Base-by-base conservation (phyloP, 2,329 filamentous ascomycete genomes). In the Mariannaea sp. region DNA sequence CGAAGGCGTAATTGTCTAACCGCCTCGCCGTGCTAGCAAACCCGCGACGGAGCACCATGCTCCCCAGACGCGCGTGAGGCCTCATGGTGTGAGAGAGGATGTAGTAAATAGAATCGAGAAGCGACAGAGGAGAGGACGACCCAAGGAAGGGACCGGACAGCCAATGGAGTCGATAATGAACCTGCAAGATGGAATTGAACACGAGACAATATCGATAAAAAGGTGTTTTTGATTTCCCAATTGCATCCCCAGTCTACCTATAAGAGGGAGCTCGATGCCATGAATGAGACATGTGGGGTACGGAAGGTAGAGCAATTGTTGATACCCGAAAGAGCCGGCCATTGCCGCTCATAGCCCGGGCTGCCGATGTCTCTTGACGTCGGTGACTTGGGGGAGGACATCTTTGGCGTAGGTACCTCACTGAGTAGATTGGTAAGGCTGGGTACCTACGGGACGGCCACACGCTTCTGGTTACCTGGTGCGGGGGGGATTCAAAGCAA, bases 1-100 rank as follows among this genome's bases (percentile, higher is more conserved):
- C 77, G 62, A 85, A 85, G 64, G 77, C 82, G 70, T 84, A 85
- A 38, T 70, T 78, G 38, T 83, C 79, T 48, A 79, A 64, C 53
- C 78, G 71, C 22, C 71, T 66, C 9, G 77, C 50, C 43, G 81
- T 77, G 8, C 72, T 74, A 16, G 80, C 77, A 65, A 85, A 84
- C n/a, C 70, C 70, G 47, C 81, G 75, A 54, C 71, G 72, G 58
- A 76, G 75, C 53, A 68, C 65, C 32, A 70, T 57, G 51, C 66
- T 60, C 29, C 61, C 63, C 14, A 70, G 53, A 9, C 65, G 68
- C 2, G 49, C 17, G 33, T 57, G 52, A 52, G 59, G 36, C 59
- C 62, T 65, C 64, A 66, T 59, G 19, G 19, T 44, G 14, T 30
- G 29, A 22, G 33, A 36, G 26, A 12, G 33, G 7, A 36, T 24